These are phyloP conservation scores for Angomonas desouzai DNA, from an alignment of 208 protist species.

Conservation along the genomic window DNA sequence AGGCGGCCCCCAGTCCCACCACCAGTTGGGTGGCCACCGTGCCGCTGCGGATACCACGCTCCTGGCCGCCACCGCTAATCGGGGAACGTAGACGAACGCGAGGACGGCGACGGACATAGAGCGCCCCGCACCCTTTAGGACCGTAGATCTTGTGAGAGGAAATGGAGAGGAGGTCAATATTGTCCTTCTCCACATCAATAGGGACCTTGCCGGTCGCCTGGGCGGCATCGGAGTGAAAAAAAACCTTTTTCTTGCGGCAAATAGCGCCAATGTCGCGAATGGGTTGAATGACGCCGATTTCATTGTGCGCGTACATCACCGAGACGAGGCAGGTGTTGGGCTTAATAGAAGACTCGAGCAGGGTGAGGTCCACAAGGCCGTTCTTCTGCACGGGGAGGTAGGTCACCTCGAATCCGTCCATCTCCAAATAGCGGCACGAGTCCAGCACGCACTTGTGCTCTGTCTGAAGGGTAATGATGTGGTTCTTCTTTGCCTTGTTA, in stretches of 20 bases:
- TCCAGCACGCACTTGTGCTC: constrained; percentile 99
- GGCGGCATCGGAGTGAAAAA: constrained; percentile 98
- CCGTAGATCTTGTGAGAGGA: constrained; percentile 99
- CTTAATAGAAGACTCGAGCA: constrained; percentile 90
- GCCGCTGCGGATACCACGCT: constrained; percentile 94
- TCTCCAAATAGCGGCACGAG: constrained; percentile 96
- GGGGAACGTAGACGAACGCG: constrained; percentile 96
- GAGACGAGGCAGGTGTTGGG: constrained; percentile 96
- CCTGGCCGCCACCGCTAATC: constrained; percentile 99
- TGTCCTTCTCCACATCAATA: constrained; percentile 96
- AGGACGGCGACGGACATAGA: constrained; percentile 91
- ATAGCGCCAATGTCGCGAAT: constrained; percentile 95
- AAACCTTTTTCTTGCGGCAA: constrained; percentile 92
- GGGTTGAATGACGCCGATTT: constrained; percentile 98
- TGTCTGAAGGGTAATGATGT: constrained; percentile 97
- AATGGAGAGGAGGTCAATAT: constrained; percentile 98
- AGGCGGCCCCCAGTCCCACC: constrained; percentile 95
- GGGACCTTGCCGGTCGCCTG: constrained; percentile 98
- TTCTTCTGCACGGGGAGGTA: constrained; percentile 97
- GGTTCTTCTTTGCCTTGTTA: constrained; percentile 96
- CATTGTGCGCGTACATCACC: constrained; percentile 99
- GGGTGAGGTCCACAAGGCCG: constrained; percentile 95
- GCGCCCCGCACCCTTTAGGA: constrained; percentile 93
- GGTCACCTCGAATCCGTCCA: constrained; percentile 95
- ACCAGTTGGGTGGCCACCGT: constrained; percentile 92